phyloP scores from a whole-genome alignment of 208 protist genomes.

The Leishmania braziliensis region DNA sequence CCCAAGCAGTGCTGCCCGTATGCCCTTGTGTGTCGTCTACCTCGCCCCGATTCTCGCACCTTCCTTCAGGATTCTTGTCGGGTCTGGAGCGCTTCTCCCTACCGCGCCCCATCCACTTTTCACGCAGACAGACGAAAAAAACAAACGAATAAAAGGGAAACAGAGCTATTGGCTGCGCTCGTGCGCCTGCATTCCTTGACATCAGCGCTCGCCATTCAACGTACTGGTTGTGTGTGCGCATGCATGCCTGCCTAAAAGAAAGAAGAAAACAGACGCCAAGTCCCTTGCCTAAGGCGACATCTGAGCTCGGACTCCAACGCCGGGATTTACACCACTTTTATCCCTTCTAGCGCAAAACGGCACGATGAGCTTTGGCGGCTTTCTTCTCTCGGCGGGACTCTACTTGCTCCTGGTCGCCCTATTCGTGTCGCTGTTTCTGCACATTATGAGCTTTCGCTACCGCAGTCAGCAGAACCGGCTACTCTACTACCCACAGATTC shows the following conservation, averaged over 20 bases:
- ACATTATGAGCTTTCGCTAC: conserved; percentile 30
- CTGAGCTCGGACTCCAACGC: neutral
- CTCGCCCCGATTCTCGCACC: neutral
- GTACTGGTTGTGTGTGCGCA: neutral
- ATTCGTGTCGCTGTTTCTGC: conserved; percentile 26
- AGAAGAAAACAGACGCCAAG: neutral
- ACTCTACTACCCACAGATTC: conserved; percentile 74
- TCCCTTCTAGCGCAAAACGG: neutral
- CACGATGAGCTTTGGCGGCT: conserved; percentile 22
- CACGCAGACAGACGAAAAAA: neutral
- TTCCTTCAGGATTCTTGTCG: neutral
- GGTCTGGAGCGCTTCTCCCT: neutral
- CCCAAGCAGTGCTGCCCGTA: neutral
- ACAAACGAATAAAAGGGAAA: neutral
- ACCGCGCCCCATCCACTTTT: neutral
- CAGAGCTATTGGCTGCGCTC: neutral
- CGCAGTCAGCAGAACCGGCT: conserved; percentile 41
- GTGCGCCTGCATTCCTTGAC: neutral
- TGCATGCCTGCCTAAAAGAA: neutral
- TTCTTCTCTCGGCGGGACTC: conserved; percentile 19
- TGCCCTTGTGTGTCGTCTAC: neutral
- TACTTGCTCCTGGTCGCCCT: conserved; percentile 21
- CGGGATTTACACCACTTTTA: neutral
- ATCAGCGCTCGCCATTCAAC: neutral
- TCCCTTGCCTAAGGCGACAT: neutral